Percentiles rank a stretch among this genome's conserved stretches.
phyloP scores from a whole-genome alignment of 371 early-diverging fungal genomes.

The Haplosporangium sp. region DNA sequence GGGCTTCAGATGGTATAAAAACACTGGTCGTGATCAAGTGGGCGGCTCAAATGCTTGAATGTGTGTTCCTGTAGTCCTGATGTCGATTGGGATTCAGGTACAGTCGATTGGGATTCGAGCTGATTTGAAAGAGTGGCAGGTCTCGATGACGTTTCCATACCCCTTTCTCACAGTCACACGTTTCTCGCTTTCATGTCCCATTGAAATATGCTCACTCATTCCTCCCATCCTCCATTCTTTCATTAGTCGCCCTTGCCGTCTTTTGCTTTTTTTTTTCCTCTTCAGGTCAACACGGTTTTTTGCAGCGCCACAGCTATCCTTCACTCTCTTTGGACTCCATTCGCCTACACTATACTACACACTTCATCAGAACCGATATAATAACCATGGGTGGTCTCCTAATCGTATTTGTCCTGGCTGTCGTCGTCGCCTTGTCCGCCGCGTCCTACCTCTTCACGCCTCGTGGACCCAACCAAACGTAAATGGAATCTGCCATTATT shows the following conservation, averaged over 20 bases:
- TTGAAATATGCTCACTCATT: constrained; percentile 1
- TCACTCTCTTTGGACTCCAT: neutral
- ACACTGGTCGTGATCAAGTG: too few relatives aligned
- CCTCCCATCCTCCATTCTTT: neutral
- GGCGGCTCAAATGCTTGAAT: too few relatives aligned
- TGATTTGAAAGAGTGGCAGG: too few relatives aligned
- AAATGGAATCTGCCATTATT: constrained; percentile 12
- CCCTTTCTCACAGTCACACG: too few relatives aligned
- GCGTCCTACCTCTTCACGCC: constrained; percentile 66
- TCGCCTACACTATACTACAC: neutral
- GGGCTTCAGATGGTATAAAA: neutral
- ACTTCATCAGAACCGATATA: too few relatives aligned
- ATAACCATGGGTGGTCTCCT: constrained; percentile 65
- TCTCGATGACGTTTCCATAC: constrained; percentile 5
- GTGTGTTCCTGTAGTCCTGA: too few relatives aligned
- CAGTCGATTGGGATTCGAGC: too few relatives aligned
- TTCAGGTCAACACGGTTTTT: too few relatives aligned
- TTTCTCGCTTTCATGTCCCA: too few relatives aligned
- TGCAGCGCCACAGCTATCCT: too few relatives aligned
- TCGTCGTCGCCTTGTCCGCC: constrained; percentile 55
- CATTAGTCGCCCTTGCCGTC: neutral
- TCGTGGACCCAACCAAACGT: constrained; percentile 72
- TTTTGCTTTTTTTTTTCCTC: too few relatives aligned
- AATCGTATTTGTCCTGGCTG: constrained; percentile 66
- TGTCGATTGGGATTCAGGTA: too few relatives aligned